Evolutionary conservation across 345 rosid species (phyloP).

Genomic region (Brassica incana): DNA sequence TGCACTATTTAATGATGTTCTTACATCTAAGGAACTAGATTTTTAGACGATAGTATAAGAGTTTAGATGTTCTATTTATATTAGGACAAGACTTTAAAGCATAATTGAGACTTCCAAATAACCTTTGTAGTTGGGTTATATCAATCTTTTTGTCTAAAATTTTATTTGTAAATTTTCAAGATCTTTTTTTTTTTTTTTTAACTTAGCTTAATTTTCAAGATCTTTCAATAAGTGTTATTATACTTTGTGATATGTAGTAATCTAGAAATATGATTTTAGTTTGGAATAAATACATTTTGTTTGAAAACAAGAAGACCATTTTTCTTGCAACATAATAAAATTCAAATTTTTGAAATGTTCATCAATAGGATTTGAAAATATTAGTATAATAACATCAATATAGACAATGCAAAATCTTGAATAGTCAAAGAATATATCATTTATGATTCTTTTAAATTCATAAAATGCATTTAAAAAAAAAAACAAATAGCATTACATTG

Average conservation of each 20-base stretch:
- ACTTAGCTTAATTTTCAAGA: not conserved
- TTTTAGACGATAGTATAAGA: no score
- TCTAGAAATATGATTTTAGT: no score
- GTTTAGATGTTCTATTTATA: no score
- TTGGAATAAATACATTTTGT: no score
- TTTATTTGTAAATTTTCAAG: not conserved
- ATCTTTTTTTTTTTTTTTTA: not conserved
- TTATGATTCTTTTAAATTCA: not conserved
- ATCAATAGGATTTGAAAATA: not conserved
- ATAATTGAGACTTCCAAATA: no score
- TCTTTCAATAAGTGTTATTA: not conserved
- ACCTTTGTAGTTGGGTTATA: no score
- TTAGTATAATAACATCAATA: not conserved
- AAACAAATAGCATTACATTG: no score
- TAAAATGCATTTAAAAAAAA: not conserved
- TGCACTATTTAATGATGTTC: no score
- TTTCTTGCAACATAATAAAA: not conserved
- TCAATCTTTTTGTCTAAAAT: no score
- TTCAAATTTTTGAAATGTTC: not conserved
- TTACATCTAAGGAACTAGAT: no score
- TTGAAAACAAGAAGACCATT: no score
- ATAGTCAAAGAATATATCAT: not conserved
- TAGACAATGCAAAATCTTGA: not conserved
- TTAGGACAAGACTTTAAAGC: no score
- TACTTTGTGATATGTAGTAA: not conserved